Conservation (phyloP, 2,329 filamentous ascomycete species). For the Plenodomus lindquistii region DNA sequence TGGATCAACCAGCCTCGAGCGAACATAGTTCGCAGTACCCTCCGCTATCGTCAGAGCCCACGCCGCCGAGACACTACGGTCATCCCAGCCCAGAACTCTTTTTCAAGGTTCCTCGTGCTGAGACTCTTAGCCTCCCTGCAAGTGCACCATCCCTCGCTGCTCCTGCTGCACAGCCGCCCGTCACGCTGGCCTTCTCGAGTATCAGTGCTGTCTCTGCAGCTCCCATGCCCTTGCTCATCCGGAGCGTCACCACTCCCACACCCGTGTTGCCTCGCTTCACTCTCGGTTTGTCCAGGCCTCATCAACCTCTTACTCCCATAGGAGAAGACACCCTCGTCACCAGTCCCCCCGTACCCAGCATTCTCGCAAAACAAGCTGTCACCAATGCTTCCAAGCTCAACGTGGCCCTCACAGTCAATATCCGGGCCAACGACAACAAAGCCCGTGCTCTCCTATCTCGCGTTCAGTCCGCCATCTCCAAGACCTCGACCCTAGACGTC, state of each 20-base stretch:
- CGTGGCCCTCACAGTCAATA: constrained; percentile 13
- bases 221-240: too few species aligned
- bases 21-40: not conserved
- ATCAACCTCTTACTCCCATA: too few species aligned
- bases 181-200: too few species aligned
- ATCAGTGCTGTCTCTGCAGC: too few species aligned
- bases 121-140: not conserved
- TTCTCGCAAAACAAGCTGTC: not conserved
- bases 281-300: not conserved
- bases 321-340: too few species aligned
- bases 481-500: constrained; percentile 10
- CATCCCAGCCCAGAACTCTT: not conserved
- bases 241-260: too few species aligned
- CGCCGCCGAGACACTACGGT: not conserved
- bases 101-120: not conserved
- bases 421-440: constrained; percentile 4
- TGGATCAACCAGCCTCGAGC: not conserved
- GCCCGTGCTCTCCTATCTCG: constrained; percentile 12
- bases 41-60: not conserved
- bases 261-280: not conserved
- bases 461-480: constrained; percentile 7
- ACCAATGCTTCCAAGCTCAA: not conserved
- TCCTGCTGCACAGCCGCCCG: too few species aligned
- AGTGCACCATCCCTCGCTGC: not conserved
- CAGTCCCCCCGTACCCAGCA: too few species aligned